Percentiles rank a stretch among this genome's conserved stretches.
These are phyloP conservation scores for Tremella fuciformis DNA, from an alignment of 768 basidiomycete genomes.

Conservation along the genomic window DNA sequence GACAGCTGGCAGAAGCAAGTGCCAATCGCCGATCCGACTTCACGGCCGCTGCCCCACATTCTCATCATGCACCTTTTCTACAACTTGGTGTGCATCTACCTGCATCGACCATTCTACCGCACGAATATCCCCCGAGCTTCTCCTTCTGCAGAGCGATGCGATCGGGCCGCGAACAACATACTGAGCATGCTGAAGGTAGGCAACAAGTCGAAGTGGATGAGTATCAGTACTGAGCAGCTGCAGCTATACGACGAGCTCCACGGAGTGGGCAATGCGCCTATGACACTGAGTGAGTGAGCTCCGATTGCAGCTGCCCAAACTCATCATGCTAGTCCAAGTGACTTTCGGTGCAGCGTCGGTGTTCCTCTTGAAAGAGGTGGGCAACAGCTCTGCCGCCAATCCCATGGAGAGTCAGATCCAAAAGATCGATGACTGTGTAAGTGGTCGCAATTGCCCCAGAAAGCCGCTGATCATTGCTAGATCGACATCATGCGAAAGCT, in stretches of 20 bases:
- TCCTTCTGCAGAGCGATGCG: conserved; percentile 12
- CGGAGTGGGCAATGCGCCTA: conserved; percentile 11
- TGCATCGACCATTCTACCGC: conserved; percentile 19
- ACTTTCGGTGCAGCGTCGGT: conserved; percentile 3
- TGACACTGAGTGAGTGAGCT: conserved; percentile 12
- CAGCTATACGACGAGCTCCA: conserved; percentile 13
- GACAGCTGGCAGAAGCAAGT: conserved; percentile 4
- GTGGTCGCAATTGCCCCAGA: background rate
- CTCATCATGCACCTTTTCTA: conserved; percentile 17
- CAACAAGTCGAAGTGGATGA: background rate
- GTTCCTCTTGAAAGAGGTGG: conserved; percentile 8
- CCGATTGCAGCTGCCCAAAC: no score
- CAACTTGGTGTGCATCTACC: conserved; percentile 14
- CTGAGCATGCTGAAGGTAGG: conserved; percentile 11
- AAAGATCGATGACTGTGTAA: background rate
- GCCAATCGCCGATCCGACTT: conserved; percentile 5
- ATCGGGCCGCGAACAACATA: conserved; percentile 10
- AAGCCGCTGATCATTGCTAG: background rate
- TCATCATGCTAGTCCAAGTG: conserved; percentile 2
- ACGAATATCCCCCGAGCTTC: conserved; percentile 4
- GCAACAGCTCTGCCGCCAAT: background rate
- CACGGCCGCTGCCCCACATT: conserved; percentile 13
- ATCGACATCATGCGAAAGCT: background rate
- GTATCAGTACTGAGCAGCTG: background rate
- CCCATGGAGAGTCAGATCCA: background rate